Base-by-base conservation (phyloP, 495 filamentous ascomycete genomes). In the Achaetomiella virescens region DNA sequence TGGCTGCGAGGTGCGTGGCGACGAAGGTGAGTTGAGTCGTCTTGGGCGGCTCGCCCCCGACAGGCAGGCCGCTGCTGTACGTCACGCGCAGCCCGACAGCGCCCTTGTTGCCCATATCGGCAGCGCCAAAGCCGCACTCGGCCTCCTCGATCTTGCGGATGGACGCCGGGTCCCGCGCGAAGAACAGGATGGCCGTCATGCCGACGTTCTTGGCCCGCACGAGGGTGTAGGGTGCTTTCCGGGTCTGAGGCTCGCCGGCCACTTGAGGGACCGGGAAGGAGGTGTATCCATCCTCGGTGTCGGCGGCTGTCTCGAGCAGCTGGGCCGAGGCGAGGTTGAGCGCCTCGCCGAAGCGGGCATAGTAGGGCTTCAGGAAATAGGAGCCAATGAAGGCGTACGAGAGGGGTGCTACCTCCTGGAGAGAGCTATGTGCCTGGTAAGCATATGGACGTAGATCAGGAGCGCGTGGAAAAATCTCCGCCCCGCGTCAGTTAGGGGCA, bases 31-130 rank as follows among this genome's bases (percentile, higher is more conserved):
- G 68, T 59, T 87, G 82, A 1, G 82, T 74, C 11, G 75, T 73
- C 35, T 74, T 67, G 5, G 66, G 60, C 6, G 55, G 22, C 17
- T 49, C 64, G 20, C 38, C 48, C 49, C 27, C 60, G 44, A 47
- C 49, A 5, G 11, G 15, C 29, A 20, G 8, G 38, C 36, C 45
- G 18, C 54, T 50, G 21, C 44, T 53, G 48, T 66, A 86, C 2
- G 78, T 78, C 48, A 96, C 65, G 31, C 89, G 75, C 29, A 91
- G 76, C 0, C 88, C 93, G 6, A 93, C 89, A 8, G 90, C 91
- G 22, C 91, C 93, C 66, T 98, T 98, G 64, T 96, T 96, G 5
- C 90, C 91, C 89, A 96, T 93, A 31, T 88, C 84, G 51, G 81
- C 81, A 2, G 91, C 47, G 2, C 93, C 93, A 35, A 95, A 82